Base-by-base conservation (phyloP, 164 flowering plant species). In the Annona squamosa region DNA sequence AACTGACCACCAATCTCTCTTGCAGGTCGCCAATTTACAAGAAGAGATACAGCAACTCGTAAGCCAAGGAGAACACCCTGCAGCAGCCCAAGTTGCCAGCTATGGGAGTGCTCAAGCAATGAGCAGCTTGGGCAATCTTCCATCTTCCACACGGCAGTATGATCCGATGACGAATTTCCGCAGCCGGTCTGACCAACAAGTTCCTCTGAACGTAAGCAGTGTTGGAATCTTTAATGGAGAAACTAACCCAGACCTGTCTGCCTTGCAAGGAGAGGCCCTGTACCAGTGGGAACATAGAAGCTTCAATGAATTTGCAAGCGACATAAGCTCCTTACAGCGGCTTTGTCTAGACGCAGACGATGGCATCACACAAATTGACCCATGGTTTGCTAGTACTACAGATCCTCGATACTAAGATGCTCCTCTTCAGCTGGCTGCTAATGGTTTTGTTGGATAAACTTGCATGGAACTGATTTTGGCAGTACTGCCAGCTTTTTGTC, bases 11-110 rank as follows among this genome's bases (percentile, higher is more conserved):
- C 61, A 56, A 44, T 0, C 7, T 67, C 42, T 65, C 4, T 56
- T 82, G 78, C 83, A 89, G 94, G 89, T 90, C 42, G 91, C 85
- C 3, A 74, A 69, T 70, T 77, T 90, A 26, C 87, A 87, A 76
- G 87, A 82, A 76, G 89, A 90, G 83, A 87, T 90, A 52, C 87
- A 84, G 65, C 5, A 67, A 12, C 82, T 90, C 1, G 85, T 80
- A 48, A 82, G 70, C 48, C 88, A 87, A 72, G 83, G 81, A 66
- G 75, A 77, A 4, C 78, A 68, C 48, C 62, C 64, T 26, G 37
- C 37, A 19, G 45, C 61, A 1, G 63, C 71, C 63, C 69, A 75
- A 62, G 48, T 61, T 56, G 65, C 10, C 71, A 16, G 16, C 12
- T 43, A 66, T 66, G 68, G 5, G 3, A 66, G 16, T 45, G 3